A percentile compares a stretch with the other conserved stretches of the same genome.
Conservation (phyloP, 139 green algal species). For the Gonium pectorale region DNA sequence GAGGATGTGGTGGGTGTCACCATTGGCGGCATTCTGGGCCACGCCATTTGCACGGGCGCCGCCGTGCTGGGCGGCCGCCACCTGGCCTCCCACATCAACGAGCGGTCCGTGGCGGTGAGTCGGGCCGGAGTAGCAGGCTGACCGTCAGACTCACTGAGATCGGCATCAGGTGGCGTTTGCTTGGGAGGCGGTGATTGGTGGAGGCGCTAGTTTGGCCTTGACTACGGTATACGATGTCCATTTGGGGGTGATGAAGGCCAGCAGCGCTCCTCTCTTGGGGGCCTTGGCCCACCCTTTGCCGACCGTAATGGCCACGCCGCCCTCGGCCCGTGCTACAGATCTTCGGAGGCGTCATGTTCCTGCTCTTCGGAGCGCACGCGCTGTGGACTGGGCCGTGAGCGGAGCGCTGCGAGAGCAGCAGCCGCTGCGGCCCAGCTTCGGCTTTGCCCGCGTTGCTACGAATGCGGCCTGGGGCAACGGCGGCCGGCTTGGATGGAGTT, state of each 20-base stretch:
- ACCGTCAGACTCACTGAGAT: no score
- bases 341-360: conserved; percentile 91
- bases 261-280: no score
- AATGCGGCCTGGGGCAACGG: no score
- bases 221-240: no score
- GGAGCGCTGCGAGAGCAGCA: not conserved
- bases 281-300: no score
- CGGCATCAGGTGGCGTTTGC: not conserved
- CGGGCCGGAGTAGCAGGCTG: not conserved
- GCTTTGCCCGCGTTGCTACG: no score
- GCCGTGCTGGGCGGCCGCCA: conserved; percentile 95
- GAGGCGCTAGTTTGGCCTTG: no score
- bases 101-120: conserved; percentile 80
- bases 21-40: conserved; percentile 93
- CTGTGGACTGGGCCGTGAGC: conserved; percentile 65
- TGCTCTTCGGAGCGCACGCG: conserved; percentile 90
- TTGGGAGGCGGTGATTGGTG: not conserved
- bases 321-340: conserved; percentile 31
- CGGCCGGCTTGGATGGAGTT: no score
- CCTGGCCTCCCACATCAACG: conserved; percentile 92
- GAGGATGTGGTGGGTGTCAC: conserved; percentile 92
- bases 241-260: no score
- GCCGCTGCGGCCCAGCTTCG: not conserved
- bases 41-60: conserved; percentile 92
- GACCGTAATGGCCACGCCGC: no score